A percentile compares a stretch with the other conserved stretches of the same genome.
Evolutionary conservation across 805 yeast species (phyloP).

Genomic region (Zygotorulaspora sp.): DNA sequence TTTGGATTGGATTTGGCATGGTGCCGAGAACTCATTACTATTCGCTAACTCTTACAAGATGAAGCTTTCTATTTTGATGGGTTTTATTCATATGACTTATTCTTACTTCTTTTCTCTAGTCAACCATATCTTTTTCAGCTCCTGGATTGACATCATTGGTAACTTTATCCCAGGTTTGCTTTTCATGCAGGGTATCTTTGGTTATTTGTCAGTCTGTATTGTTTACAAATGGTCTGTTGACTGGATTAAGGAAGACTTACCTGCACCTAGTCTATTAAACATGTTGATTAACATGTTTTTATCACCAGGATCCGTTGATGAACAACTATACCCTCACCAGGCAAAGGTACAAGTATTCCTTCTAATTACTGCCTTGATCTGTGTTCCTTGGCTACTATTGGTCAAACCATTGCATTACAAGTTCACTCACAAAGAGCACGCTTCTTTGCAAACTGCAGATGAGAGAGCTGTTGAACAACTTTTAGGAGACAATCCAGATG

Average conservation of each 20-base stretch:
- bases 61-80: constrained; percentile 73
- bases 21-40: constrained; percentile 65
- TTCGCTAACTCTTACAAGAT: constrained; percentile 72
- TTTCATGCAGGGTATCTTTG: constrained; percentile 74
- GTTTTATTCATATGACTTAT: constrained; percentile 70
- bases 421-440: constrained; percentile 34
- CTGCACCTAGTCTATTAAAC: constrained; percentile 69
- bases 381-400: constrained; percentile 71
- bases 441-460: constrained; percentile 23
- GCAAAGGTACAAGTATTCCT: constrained; percentile 54
- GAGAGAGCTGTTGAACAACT: constrained; percentile 12
- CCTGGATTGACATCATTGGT: constrained; percentile 62
- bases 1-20: constrained; percentile 73
- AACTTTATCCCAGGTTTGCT: constrained; percentile 69
- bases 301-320: constrained; percentile 66
- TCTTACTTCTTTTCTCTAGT: constrained; percentile 65
- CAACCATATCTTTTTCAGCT: constrained; percentile 53
- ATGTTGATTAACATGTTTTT: constrained; percentile 75
- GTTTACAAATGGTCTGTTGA: constrained; percentile 71
- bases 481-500: constrained; percentile 13
- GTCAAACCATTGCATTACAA: constrained; percentile 56
- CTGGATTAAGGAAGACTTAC: constrained; percentile 57
- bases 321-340: constrained; percentile 62
- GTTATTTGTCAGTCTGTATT: constrained; percentile 61
- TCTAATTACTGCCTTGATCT: constrained; percentile 54